Evolutionary conservation across 2,329 filamentous ascomycete genomes (phyloP).

Genomic region (Fusarium sulawesiense): DNA sequence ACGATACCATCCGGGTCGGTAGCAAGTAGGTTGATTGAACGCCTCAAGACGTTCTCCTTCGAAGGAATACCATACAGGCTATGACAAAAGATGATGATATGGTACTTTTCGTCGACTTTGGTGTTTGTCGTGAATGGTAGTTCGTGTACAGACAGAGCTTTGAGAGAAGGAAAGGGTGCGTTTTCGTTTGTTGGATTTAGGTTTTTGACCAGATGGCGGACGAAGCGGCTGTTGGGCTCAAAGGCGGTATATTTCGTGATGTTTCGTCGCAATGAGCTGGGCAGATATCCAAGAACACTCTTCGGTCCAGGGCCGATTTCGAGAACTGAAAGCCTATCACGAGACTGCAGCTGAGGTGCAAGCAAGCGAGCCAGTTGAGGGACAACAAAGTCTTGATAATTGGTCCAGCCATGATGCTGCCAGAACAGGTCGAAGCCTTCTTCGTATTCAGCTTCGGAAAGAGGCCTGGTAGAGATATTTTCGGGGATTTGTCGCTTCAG

Average conservation of each 20-base stretch:
- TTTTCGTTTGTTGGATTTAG: conserved; percentile 49
- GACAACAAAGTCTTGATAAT: conserved; percentile 63
- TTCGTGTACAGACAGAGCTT: conserved; percentile 49
- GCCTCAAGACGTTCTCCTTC: conserved; percentile 59
- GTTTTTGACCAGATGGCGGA: conserved; percentile 56
- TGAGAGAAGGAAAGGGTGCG: conserved; percentile 56
- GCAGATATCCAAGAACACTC: conserved; percentile 64
- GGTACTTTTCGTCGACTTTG: conserved; percentile 56
- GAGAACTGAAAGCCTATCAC: conserved; percentile 60
- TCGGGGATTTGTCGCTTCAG: conserved; percentile 50
- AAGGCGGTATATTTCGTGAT: conserved; percentile 65
- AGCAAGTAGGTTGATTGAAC: conserved; percentile 60
- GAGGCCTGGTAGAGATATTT: conserved; percentile 42
- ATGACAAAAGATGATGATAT: conserved; percentile 71
- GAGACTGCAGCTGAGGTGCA: conserved; percentile 54
- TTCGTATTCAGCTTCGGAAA: conserved; percentile 63
- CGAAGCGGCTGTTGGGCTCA: conserved; percentile 63
- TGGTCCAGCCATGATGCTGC: conserved; percentile 49
- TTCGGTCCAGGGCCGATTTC: conserved; percentile 70
- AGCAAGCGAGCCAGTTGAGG: conserved; percentile 61
- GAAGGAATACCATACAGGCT: conserved; percentile 71
- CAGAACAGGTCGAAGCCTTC: conserved; percentile 59
- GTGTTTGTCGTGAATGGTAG: conserved; percentile 53
- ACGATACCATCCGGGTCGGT: conserved; percentile 56
- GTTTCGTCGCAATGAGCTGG: conserved; percentile 54